Base-by-base conservation (phyloP, 352 stramenopile species). In the Bremia lactucae region DNA sequence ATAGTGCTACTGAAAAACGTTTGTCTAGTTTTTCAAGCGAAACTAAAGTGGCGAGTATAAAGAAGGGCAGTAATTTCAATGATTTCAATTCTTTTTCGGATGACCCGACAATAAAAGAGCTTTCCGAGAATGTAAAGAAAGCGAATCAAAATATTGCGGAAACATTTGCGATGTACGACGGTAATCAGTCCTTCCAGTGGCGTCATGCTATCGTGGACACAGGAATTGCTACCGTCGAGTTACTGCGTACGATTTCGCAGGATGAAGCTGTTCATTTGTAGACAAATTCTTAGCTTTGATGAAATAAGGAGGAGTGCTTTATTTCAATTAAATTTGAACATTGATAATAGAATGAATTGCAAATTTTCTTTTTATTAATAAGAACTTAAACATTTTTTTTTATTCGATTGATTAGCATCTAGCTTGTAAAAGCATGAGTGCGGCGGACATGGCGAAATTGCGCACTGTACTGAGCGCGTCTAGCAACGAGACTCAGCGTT, bases 401-500 rank as follows among this genome's bases (percentile, higher is more conserved):
- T 10, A 29, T 36, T 34, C 16, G 2, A 25, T n/a, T 19, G 33
- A 41, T 41, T 10, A n/a, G n/a, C n/a, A n/a, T n/a, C n/a, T n/a
- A n/a, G n/a, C n/a, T n/a, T n/a, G n/a, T n/a, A n/a, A n/a, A n/a
- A n/a, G n/a, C n/a, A 34, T 40, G 31, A 39, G 41, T 13, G 14
- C 2, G 7, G 18, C 24, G 4, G 65, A 83, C 22, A 36, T 72
- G 39, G 49, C 45, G 45, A 52, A 36, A 11, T 55, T 92, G 41
- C 63, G 62, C 25, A 26, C 35, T 0, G 66, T 46, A 48, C 68
- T 92, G 7, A 36, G 48, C 7, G 28, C 42, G 5, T 62, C 54
- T 18, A 68, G 84, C 53, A 59, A 68, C 25, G 39, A 71, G 48
- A 89, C 76, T 15, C 62, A 72, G 40, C 39, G 42, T 24, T 66